phyloP scores from a whole-genome alignment of 2,329 filamentous ascomycete species.

The Fusarium newnesense region DNA sequence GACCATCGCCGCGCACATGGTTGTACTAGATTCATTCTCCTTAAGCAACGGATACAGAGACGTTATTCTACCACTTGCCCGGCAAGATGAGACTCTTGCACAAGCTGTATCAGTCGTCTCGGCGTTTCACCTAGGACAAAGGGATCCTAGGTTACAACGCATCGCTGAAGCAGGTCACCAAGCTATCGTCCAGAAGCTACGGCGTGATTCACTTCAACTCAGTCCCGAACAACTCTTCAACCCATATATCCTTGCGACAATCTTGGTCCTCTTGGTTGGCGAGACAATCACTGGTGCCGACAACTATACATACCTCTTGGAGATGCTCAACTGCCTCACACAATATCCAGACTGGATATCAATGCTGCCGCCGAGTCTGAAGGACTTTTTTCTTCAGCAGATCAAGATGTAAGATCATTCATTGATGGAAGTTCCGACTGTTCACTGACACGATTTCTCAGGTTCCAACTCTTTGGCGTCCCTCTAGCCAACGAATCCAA shows the following conservation, averaged over 20 bases:
- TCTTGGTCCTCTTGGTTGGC: conserved; percentile 52
- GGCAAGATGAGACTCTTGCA: conserved; percentile 48
- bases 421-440: accelerated
- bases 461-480: conserved; percentile 47
- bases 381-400: conserved; percentile 47
- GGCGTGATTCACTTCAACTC: conserved; percentile 45
- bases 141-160: conserved; percentile 44
- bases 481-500: conserved; percentile 44
- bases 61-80: conserved; percentile 53
- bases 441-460: neutral
- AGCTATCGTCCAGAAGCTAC: conserved; percentile 50
- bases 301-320: conserved; percentile 50
- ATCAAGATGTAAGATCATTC: conserved; percentile 43
- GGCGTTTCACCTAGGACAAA: conserved; percentile 51
- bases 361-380: conserved; percentile 24
- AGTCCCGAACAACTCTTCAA: conserved; percentile 48
- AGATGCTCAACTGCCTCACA: conserved; percentile 49
- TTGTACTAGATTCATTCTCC: conserved; percentile 47
- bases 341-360: conserved; percentile 34
- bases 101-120: conserved; percentile 53
- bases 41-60: conserved; percentile 52
- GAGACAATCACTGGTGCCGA: conserved; percentile 54
- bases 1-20: conserved; percentile 52
- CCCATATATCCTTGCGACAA: conserved; percentile 50
- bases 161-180: conserved; percentile 49